Conservation (phyloP, 2,329 filamentous ascomycete genomes). For the Nemania diffusa region DNA sequence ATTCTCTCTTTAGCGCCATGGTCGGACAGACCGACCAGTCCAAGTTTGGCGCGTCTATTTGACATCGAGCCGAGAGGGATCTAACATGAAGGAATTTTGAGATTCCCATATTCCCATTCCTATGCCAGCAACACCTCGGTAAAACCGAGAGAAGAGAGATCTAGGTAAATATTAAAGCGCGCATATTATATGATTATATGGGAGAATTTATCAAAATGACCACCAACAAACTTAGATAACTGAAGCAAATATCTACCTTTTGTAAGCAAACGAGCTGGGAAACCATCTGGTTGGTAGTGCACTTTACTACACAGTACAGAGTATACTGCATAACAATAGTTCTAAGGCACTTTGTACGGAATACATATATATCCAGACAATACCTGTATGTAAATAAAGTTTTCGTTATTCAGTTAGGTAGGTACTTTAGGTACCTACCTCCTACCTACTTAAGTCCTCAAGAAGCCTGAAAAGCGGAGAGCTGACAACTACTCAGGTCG, state of each 20-base stretch:
- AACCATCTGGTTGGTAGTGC: neutral
- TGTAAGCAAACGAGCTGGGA: constrained; percentile 1
- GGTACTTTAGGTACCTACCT: too few species aligned
- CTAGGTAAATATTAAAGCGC: neutral
- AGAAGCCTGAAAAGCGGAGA: too few species aligned
- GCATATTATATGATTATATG: neutral
- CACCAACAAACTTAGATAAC: constrained; percentile 20
- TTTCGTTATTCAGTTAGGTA: too few species aligned
- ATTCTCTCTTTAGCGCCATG: constrained; percentile 2
- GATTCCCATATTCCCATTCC: constrained; percentile 17
- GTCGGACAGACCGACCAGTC: constrained; percentile 29
- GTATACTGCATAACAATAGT: neutral
- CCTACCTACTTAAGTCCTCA: too few species aligned
- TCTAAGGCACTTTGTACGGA: neutral
- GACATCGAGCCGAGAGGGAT: constrained; percentile 19
- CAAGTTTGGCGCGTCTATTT: constrained; percentile 16
- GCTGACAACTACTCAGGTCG: too few species aligned
- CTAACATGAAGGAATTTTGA: constrained; percentile 7
- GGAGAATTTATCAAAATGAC: neutral
- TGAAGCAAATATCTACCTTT: constrained; percentile 23
- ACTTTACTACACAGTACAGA: constrained; percentile 1
- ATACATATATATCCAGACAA: too few species aligned
- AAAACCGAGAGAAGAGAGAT: constrained; percentile 9
- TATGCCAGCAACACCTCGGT: constrained; percentile 17
- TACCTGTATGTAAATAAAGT: too few species aligned